phyloP scores from a whole-genome alignment of 768 basidiomycete genomes.

The Gymnopilus dilepis region DNA sequence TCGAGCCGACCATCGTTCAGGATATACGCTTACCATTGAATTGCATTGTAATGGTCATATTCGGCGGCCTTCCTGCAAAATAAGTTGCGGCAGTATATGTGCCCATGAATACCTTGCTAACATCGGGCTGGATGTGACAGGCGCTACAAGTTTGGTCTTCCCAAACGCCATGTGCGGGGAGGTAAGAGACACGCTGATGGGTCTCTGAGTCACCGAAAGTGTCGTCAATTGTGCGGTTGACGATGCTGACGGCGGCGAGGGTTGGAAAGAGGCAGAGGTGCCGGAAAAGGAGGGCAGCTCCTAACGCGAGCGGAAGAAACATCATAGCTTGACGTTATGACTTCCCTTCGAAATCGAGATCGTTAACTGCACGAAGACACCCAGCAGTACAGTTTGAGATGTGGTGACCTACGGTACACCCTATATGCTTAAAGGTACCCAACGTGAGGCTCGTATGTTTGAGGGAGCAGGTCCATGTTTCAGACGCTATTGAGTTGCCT shows the following conservation, averaged over 20 bases:
- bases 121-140: conserved; percentile 25
- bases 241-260: conserved; percentile 20
- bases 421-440: no score
- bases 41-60: conserved; percentile 32
- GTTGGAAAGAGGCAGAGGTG: neutral
- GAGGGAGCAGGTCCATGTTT: no score
- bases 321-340: no score
- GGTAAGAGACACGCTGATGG: conserved; percentile 28
- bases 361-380: no score
- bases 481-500: no score
- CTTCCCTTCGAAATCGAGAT: no score
- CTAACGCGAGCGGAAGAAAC: no score
- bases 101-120: neutral
- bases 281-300: neutral
- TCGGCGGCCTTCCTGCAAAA: conserved; percentile 22
- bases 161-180: conserved; percentile 32
- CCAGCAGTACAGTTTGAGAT: no score
- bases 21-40: conserved; percentile 30
- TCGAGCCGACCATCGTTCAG: neutral
- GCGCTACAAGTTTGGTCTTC: conserved; percentile 25
- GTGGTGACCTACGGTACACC: no score
- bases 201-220: conserved; percentile 36
- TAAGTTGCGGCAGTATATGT: conserved; percentile 33
- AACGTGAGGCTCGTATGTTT: no score
- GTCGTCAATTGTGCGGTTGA: conserved; percentile 43